Conservation (phyloP, 306 rosid genomes). For the Clitoria ternatea region DNA sequence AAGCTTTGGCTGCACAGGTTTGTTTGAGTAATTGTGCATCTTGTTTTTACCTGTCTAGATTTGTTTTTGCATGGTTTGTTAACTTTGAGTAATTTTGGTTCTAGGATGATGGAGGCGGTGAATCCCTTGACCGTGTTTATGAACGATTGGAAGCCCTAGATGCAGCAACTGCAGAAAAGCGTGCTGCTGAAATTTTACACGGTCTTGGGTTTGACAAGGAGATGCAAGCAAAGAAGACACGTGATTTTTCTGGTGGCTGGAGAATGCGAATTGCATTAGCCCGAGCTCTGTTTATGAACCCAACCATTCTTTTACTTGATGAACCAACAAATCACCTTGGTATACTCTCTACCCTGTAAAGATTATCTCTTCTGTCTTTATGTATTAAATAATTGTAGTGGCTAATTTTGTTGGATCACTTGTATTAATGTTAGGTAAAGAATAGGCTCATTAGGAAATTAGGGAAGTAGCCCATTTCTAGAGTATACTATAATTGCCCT, state of each 20-base stretch:
- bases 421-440: too few relatives aligned
- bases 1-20: slow-evolving; percentile 43
- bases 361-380: background rate
- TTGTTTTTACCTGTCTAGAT: background rate
- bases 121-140: slow-evolving; percentile 77
- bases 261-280: slow-evolving; percentile 97
- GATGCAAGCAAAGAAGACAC: slow-evolving; percentile 88
- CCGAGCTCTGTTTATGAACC: slow-evolving; percentile 89
- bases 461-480: too few relatives aligned
- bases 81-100: background rate
- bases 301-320: slow-evolving; percentile 87
- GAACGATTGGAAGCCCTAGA: slow-evolving; percentile 90
- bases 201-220: slow-evolving; percentile 92
- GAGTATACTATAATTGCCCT: too few relatives aligned
- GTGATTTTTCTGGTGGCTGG: slow-evolving; percentile 99
- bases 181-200: slow-evolving; percentile 90
- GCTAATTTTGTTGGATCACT: background rate
- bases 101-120: slow-evolving; percentile 98
- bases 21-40: slow-evolving; percentile 1
- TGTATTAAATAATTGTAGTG: background rate
- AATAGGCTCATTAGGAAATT: too few relatives aligned
- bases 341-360: background rate
- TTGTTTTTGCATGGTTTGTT: background rate
- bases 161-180: slow-evolving; percentile 94
- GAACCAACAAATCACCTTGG: slow-evolving; percentile 70